phyloP scores from a whole-genome alignment of 78 protist genomes.

The Carpediemonas membranifera region DNA sequence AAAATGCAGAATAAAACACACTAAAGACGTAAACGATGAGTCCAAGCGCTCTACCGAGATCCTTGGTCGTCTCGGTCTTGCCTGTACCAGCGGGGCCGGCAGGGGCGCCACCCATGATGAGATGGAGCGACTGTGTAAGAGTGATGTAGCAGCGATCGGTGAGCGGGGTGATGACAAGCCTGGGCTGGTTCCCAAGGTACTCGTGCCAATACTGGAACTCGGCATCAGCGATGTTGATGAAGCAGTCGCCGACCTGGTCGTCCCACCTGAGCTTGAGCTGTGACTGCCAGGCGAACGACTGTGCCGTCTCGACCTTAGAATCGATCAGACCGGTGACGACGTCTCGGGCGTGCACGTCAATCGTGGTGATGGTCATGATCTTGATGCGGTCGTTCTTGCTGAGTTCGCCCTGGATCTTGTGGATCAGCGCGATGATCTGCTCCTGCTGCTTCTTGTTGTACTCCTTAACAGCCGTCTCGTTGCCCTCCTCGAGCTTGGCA shows the following conservation, averaged over 20 bases:
- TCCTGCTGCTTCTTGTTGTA: constrained; percentile 38
- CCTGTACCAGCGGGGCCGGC: constrained; percentile 92
- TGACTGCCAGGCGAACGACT: constrained; percentile 64
- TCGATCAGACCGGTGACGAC: constrained; percentile 47
- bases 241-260: constrained; percentile 29
- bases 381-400: constrained; percentile 29
- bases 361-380: constrained; percentile 61
- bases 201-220: constrained; percentile 52
- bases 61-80: constrained; percentile 80
- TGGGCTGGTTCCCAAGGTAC: constrained; percentile 66
- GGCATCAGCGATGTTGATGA: constrained; percentile 50
- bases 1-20: too few species aligned
- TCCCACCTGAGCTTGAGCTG: constrained; percentile 64
- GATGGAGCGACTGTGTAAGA: constrained; percentile 65
- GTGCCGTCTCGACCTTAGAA: constrained; percentile 24
- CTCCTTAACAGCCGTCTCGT: constrained; percentile 52
- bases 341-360: constrained; percentile 75
- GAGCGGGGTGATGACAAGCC: constrained; percentile 79
- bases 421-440: constrained; percentile 30
- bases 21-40: constrained; percentile 44
- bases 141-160: constrained; percentile 89
- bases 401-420: constrained; percentile 26
- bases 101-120: constrained; percentile 76
- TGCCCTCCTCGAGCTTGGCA: constrained; percentile 55
- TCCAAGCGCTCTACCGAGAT: constrained; percentile 50